Conservation (phyloP, 2,329 filamentous ascomycete species). For the Colletotrichum chrysophilum region DNA sequence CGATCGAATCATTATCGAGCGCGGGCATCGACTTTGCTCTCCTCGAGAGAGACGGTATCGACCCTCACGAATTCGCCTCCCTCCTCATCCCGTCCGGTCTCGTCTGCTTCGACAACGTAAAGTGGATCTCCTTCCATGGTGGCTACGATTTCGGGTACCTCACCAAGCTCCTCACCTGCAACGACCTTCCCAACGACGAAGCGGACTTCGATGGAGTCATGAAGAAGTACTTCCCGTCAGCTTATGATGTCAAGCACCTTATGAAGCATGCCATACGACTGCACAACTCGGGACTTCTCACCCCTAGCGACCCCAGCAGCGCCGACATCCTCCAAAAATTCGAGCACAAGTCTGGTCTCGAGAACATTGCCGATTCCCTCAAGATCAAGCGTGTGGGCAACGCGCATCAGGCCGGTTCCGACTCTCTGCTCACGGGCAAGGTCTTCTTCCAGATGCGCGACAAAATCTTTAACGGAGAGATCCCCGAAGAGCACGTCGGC, state of each 20-base stretch:
- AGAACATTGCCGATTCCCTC: constrained; percentile 92
- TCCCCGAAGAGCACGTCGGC: constrained; percentile 82
- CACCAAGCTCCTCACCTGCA: constrained; percentile 88
- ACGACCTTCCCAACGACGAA: constrained; percentile 86
- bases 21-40: constrained; percentile 91
- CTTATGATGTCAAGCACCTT: constrained; percentile 96
- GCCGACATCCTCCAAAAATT: constrained; percentile 82
- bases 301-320: constrained; percentile 67
- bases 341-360: constrained; percentile 88
- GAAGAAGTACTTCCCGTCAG: constrained; percentile 89
- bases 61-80: constrained; percentile 86
- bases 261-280: constrained; percentile 86
- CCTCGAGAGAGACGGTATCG: constrained; percentile 88
- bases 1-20: constrained; percentile 87
- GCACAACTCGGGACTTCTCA: constrained; percentile 67
- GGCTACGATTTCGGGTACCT: constrained; percentile 98
- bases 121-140: constrained; percentile 97
- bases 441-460: constrained; percentile 95
- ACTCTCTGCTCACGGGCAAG: constrained; percentile 89
- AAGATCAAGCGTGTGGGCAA: constrained; percentile 87
- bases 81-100: constrained; percentile 91
- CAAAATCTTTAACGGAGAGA: constrained; percentile 83
- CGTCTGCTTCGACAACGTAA: constrained; percentile 84
- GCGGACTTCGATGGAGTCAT: constrained; percentile 87
- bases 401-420: constrained; percentile 91